Base-by-base conservation (phyloP, 371 early-diverging fungal species). In the Phascolomyces articulosus region DNA sequence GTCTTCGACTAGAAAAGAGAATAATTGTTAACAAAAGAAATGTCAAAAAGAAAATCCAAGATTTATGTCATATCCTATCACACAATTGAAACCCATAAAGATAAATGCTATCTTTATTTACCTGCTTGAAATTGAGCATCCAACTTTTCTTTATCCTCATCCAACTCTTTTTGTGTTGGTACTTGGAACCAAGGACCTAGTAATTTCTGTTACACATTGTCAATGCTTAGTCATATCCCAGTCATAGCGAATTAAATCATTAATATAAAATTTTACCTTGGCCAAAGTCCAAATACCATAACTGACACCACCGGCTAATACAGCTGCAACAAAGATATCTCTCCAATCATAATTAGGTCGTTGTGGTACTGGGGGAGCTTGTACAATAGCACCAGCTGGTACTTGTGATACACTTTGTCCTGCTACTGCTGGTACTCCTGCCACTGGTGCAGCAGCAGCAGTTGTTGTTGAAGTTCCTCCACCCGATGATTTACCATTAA, bases 311-410 rank as follows among this genome's bases (percentile, higher is more conserved):
- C 92, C 94, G 23, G 91, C 91, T 15, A 94, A 87, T 4, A 93
- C 91, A 18, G 94, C 89, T 9, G 92, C 96, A 60, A 97, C 91
- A 69, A 95, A 91, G 68, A 93, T 90, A 78, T 98, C 98, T 69
- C 95, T 90, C 98, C 98, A 97, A 68, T 90, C 90, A 61, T 89
- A 82, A 41, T 78, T 77, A n/a, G 90, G 87, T 64, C 87, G 84
- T 47, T 89, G 81, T n/a, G 93, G 91, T 20, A 91, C 84, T 15
- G 87, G 88, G 11, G 84, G 81, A 11, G 55, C 55, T 20, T 40
- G 48, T 28, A 40, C 55, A 51, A 51, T 24, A 51, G 51, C 51
- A 23, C 51, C 51, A 24, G n/a, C 51, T 51, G 21, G 51, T 44
- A 44, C 44, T 1, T 47, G 21, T 47, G 47, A 16, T 2, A 34